phyloP scores from a whole-genome alignment of 1,284 basidiomycete species.

The Sporisorium sorghi region DNA sequence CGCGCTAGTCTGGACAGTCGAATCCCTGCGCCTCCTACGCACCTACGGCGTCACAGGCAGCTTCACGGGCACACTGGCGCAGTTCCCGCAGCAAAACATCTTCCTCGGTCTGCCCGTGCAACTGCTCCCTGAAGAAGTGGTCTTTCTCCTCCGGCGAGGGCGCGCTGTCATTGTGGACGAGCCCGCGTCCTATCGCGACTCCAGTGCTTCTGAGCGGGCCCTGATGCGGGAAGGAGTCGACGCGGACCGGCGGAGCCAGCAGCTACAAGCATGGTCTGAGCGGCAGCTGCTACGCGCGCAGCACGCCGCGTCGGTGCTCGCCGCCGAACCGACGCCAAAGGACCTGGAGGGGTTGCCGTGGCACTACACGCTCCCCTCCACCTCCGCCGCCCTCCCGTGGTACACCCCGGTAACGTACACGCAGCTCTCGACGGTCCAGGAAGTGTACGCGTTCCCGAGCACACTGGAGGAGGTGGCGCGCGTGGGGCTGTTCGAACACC shows the following conservation, averaged over 20 bases:
- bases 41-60: slow-evolving; percentile 83
- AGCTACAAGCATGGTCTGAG: slow-evolving; percentile 69
- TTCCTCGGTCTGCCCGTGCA: slow-evolving; percentile 91
- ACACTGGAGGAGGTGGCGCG: slow-evolving; percentile 77
- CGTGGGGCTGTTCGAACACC: slow-evolving; percentile 81
- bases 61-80: slow-evolving; percentile 90
- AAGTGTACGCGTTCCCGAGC: slow-evolving; percentile 81
- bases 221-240: slow-evolving; percentile 58
- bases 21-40: slow-evolving; percentile 26
- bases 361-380: slow-evolving; percentile 40
- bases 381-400: slow-evolving; percentile 37
- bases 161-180: slow-evolving; percentile 52
- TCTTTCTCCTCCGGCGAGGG: slow-evolving; percentile 85
- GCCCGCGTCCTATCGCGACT: slow-evolving; percentile 9
- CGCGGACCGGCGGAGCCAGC: slow-evolving; percentile 72
- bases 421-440: slow-evolving; percentile 76
- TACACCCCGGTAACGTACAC: slow-evolving; percentile 68
- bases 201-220: neutral
- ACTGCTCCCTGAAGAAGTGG: slow-evolving; percentile 90
- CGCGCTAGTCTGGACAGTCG: slow-evolving; percentile 44
- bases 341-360: slow-evolving; percentile 20
- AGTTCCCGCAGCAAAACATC: slow-evolving; percentile 94
- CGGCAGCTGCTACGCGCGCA: slow-evolving; percentile 70
- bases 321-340: slow-evolving; percentile 17
- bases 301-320: slow-evolving; percentile 40